Base-by-base conservation (phyloP, 2,329 filamentous ascomycete genomes). In the Xylariaceae sp. region DNA sequence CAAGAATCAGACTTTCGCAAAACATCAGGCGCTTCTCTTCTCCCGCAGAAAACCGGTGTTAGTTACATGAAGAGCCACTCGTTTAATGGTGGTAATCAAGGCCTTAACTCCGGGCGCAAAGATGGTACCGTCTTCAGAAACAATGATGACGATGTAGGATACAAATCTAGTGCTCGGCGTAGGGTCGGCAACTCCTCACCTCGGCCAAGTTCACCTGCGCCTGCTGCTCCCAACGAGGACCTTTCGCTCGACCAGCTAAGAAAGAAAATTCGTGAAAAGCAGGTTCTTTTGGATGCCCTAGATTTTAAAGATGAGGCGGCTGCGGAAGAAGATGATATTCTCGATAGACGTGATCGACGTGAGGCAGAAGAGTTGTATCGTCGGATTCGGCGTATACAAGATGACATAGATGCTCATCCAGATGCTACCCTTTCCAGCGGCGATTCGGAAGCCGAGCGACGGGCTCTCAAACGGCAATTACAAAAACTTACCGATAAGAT, bases 91-190 rank as follows among this genome's bases (percentile, higher is more conserved):
- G 78, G 78, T 21, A 79, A 79, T 26, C 79, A 78, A 34, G 80
- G 80, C 2, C 73, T 79, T 46, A 77, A 76, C 42, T 75, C 75
- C 42, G 81, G 81, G 36, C 87, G 92, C 46, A 97, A 97, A 70
- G 94, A 99, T 73, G 94, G 88, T 2, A 99, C 94, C 0, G 88
- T 97, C 2, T 99, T 92, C 73, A 92, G 95, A 68, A 96, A 97
- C 68, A 94, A 97, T 61, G 91, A 96, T 64, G 90, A 96, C 62
- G 87, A 91, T 55, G 83, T 95, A 64, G 91, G 90, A 5, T 99
- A 99, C 68, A 87, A 87, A 63, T 97, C 94, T 12, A 96, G 92
- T 70, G 94, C 94, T 50, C 89, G 94, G 59, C 89, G 92, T 59
- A 85, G 94, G 61, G 74, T 95, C 52, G 89, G 88, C 47, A 85